phyloP scores from a whole-genome alignment of 2,329 filamentous ascomycete genomes.

The Claviceps monticola region DNA sequence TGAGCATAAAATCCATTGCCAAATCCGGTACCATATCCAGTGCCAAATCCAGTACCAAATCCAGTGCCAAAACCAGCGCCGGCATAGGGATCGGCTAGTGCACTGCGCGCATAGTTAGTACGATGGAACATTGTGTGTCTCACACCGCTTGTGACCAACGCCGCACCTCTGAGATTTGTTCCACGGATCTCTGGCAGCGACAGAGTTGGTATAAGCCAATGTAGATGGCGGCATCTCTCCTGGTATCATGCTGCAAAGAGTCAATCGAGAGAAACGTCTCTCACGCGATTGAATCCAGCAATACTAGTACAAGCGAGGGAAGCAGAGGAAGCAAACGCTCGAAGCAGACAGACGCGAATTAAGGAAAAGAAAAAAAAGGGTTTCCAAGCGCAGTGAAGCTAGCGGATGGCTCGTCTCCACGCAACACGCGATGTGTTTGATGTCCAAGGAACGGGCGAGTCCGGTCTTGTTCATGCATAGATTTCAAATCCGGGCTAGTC shows the following conservation, averaged over 20 bases:
- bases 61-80: conserved; percentile 20
- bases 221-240: conserved; percentile 33
- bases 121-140: conserved; percentile 10
- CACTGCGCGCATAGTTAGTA: conserved; percentile 13
- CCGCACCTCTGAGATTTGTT: conserved; percentile 38
- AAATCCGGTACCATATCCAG: too few relatives aligned
- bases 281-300: neutral
- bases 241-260: conserved; percentile 19
- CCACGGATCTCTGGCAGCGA: conserved; percentile 35
- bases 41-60: too few relatives aligned
- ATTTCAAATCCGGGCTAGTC: neutral
- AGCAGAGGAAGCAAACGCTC: neutral
- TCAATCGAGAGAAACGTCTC: neutral
- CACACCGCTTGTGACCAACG: neutral
- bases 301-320: neutral
- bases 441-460: neutral
- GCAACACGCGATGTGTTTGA: neutral
- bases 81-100: conserved; percentile 17
- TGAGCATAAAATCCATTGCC: conserved; percentile 19
- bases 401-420: neutral
- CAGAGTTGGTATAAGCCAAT: conserved; percentile 32
- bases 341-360: neutral
- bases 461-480: neutral
- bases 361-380: neutral
- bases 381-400: neutral